These are phyloP conservation scores for Lactarius evosmus DNA, from an alignment of 768 basidiomycete genomes.

Conservation along the genomic window DNA sequence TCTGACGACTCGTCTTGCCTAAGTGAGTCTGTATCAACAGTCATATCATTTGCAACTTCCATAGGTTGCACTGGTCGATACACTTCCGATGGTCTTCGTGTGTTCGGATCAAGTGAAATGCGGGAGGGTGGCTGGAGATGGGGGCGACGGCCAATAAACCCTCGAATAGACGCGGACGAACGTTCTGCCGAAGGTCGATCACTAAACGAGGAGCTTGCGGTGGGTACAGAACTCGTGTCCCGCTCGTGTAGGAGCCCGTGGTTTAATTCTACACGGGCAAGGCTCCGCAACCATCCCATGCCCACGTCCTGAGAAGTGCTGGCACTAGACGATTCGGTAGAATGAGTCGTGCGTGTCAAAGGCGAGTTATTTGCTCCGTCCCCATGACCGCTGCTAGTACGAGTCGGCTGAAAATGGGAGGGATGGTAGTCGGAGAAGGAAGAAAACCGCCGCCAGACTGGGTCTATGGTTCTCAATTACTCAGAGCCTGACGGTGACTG, in stretches of 20 bases:
- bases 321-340: conserved; percentile 5
- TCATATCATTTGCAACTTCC: conserved; percentile 2
- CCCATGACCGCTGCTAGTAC: conserved; percentile 8
- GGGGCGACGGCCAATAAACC: conserved; percentile 9
- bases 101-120: conserved; percentile 5
- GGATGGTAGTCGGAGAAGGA: conserved; percentile 6
- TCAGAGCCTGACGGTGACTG: background rate
- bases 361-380: conserved; percentile 5
- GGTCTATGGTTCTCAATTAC: conserved; percentile 5
- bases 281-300: conserved; percentile 19
- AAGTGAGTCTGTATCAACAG: conserved; percentile 5
- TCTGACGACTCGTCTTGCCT: conserved; percentile 18
- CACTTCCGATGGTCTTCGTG: conserved; percentile 15
- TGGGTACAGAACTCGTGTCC: background rate
- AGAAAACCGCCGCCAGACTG: conserved; percentile 13
- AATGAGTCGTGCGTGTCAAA: conserved; percentile 7
- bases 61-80: conserved; percentile 11
- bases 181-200: conserved; percentile 16
- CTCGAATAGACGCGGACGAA: conserved; percentile 12
- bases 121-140: conserved; percentile 18
- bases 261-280: conserved; percentile 20
- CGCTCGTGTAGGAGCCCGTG: conserved; percentile 16
- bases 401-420: conserved; percentile 4
- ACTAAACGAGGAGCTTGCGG: background rate
- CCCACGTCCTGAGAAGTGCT: conserved; percentile 1